Conservation (phyloP, 441 rosid species). For the Capsella rubella region DNA sequence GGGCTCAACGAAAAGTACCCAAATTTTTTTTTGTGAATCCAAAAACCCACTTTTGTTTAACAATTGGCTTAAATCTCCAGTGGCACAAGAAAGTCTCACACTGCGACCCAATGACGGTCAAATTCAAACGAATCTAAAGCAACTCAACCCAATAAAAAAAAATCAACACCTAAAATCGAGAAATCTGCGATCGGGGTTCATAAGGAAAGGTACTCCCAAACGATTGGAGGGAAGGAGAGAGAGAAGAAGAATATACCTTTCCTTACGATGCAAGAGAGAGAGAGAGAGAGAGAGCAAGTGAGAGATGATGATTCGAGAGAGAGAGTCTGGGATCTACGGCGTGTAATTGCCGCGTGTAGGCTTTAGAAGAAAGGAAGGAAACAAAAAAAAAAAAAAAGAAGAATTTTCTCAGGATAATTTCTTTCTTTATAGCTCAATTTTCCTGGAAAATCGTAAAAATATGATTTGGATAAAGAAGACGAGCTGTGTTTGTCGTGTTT, state of each 20-base stretch:
- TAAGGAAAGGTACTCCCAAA: neutral
- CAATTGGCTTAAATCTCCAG: neutral
- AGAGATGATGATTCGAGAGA: neutral
- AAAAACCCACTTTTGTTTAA: neutral
- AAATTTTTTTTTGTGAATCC: neutral
- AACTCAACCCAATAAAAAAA: neutral
- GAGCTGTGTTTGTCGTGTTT: slow-evolving; percentile 23
- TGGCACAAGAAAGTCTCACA: neutral
- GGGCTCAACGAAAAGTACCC: neutral
- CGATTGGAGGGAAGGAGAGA: slow-evolving; percentile 1
- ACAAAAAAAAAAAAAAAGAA: neutral
- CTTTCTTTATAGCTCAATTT: neutral
- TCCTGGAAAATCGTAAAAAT: slow-evolving; percentile 23
- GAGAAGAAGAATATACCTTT: slow-evolving; percentile 30
- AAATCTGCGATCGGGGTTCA: neutral
- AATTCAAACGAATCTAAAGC: slow-evolving; percentile 13
- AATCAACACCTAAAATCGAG: neutral
- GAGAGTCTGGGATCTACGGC: slow-evolving; percentile 6
- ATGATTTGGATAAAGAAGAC: slow-evolving; percentile 37
- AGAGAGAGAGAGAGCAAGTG: slow-evolving; percentile 2
- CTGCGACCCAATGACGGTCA: neutral
- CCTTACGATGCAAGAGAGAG: slow-evolving; percentile 24
- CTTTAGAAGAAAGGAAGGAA: neutral
- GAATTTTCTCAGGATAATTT: neutral
- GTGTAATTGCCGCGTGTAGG: neutral